Percentiles rank a stretch among this genome's conserved stretches.
These are phyloP conservation scores for Gautieria morchelliformis DNA, from an alignment of 768 basidiomycete genomes.

Conservation along the genomic window DNA sequence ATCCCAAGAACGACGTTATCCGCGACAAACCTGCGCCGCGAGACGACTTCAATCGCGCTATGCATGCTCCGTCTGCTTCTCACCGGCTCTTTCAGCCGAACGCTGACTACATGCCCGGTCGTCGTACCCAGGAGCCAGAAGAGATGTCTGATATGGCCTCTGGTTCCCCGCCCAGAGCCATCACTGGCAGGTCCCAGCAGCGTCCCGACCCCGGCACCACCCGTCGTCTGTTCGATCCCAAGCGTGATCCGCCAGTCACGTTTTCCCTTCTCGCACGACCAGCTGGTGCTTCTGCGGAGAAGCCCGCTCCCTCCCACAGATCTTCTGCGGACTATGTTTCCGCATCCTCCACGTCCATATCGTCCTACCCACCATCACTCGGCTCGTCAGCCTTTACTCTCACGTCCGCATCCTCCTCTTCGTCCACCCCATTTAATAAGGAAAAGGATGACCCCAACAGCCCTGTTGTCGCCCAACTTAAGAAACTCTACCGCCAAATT, in stretches of 20 bases:
- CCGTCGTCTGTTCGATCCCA: conserved; percentile 75
- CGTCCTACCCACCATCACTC: conserved; percentile 31
- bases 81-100: conserved; percentile 64
- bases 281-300: conserved; percentile 18
- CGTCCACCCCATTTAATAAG: conserved; percentile 58
- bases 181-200: conserved; percentile 26
- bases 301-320: conserved; percentile 45
- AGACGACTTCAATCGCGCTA: conserved; percentile 62
- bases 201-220: conserved; percentile 15
- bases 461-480: conserved; percentile 65
- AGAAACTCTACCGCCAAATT: conserved; percentile 76
- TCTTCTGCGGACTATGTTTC: conserved; percentile 66
- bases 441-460: conserved; percentile 40
- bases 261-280: conserved; percentile 63
- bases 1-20: conserved; percentile 24
- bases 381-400: conserved; percentile 15
- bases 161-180: conserved; percentile 30
- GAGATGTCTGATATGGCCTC: conserved; percentile 47
- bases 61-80: conserved; percentile 49
- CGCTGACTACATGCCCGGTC: conserved; percentile 53
- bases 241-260: conserved; percentile 83
- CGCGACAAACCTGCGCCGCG: conserved; percentile 35
- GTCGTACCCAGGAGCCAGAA: conserved; percentile 58
- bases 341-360: conserved; percentile 63
- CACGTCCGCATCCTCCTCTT: conserved; percentile 18